Conservation (phyloP, 1,284 basidiomycete genomes). For the Cutaneotrichosporon dermatis region DNA sequence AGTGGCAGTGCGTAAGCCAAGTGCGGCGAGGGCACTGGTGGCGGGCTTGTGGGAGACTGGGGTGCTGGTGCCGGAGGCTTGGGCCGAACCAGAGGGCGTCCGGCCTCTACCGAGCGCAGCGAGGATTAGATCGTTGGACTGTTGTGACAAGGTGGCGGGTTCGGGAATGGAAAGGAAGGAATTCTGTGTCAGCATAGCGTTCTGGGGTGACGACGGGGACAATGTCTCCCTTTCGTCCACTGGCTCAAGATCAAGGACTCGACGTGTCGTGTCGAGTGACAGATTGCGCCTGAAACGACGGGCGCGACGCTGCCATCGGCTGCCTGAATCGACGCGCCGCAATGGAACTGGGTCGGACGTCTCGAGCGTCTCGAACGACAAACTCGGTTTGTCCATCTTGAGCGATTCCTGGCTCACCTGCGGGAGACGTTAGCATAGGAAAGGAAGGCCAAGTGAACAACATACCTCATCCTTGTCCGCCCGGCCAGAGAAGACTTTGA, state of each 20-base stretch:
- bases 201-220: background rate
- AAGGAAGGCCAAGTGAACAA: slow-evolving; percentile 4
- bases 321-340: background rate
- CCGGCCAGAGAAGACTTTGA: slow-evolving; percentile 46
- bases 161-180: background rate
- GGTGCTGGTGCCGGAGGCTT: background rate
- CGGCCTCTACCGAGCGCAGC: slow-evolving; percentile 11
- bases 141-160: slow-evolving; percentile 3
- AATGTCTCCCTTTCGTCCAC: background rate
- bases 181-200: slow-evolving; percentile 17
- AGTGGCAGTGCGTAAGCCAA: slow-evolving; percentile 34
- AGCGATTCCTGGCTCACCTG: slow-evolving; percentile 18
- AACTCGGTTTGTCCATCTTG: background rate
- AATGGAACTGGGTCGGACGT: background rate
- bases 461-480: slow-evolving; percentile 48
- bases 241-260: too few relatives aligned
- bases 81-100: background rate
- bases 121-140: slow-evolving; percentile 19
- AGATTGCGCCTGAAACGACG: background rate
- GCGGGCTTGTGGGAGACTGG: slow-evolving; percentile 15
- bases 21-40: slow-evolving; percentile 34
- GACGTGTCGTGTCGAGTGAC: background rate
- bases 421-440: background rate
- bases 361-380: background rate
- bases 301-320: background rate